phyloP scores from a whole-genome alignment of 2,329 filamentous ascomycete species.

The Bipolaris zeicola region DNA sequence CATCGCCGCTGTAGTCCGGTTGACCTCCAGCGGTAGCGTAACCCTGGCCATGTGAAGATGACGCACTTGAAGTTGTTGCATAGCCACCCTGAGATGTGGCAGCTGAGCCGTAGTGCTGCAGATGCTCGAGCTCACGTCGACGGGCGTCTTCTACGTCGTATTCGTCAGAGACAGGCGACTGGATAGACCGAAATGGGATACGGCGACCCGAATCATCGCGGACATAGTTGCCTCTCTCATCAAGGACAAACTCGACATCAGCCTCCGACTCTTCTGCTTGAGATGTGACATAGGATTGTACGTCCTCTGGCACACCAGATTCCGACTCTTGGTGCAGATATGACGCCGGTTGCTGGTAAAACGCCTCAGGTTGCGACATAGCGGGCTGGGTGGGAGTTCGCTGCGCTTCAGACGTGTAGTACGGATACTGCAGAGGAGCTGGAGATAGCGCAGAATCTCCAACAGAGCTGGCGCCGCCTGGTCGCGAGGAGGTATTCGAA shows the following conservation, averaged over 20 bases:
- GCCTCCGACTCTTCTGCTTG: constrained; percentile 43
- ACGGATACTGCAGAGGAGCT: constrained; percentile 36
- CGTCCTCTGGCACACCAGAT: constrained; percentile 39
- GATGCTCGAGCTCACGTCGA: constrained; percentile 55
- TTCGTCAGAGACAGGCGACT: constrained; percentile 54
- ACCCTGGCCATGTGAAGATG: constrained; percentile 25
- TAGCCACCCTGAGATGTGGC: constrained; percentile 37
- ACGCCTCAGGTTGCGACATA: constrained; percentile 44
- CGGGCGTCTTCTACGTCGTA: constrained; percentile 60
- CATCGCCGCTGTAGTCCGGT: constrained; percentile 47
- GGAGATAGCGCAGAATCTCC: constrained; percentile 30
- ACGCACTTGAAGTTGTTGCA: constrained; percentile 34
- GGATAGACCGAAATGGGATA: constrained; percentile 42
- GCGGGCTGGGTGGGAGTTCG: constrained; percentile 28
- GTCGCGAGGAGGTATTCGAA: constrained; percentile 25
- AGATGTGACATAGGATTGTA: constrained; percentile 45
- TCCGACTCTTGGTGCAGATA: constrained; percentile 42
- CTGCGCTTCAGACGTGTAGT: constrained; percentile 28
- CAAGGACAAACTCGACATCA: constrained; percentile 47
- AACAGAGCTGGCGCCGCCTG: constrained; percentile 21
- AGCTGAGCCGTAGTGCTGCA: constrained; percentile 52
- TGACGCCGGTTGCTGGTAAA: constrained; percentile 47
- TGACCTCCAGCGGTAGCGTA: constrained; percentile 24
- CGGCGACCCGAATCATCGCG: constrained; percentile 44
- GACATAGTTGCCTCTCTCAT: constrained; percentile 46